Evolutionary conservation across 2,329 filamentous ascomycete genomes (phyloP), one percentile per base, ranked within the genome.

Genomic region (Alternaria panax): DNA sequence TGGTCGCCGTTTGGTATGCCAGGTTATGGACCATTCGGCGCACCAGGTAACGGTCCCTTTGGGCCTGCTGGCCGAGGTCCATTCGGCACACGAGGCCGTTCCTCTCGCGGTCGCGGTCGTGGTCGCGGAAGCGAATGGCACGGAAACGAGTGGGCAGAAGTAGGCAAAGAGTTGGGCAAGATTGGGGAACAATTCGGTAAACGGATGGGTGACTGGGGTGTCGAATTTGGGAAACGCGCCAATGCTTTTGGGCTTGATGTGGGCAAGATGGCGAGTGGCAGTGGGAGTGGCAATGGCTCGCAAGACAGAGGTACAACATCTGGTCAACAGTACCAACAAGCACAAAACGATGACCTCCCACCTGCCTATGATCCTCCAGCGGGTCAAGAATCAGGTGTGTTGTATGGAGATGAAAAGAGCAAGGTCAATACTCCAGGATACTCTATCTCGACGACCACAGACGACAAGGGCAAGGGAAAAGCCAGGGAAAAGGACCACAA

Each of bases 161-260:
- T 59, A 14, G 59, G 59, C 20, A 58, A 62, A 53, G 56, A 59
- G 40, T 27, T 59, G 12, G 59, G 59, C 0, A 58, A 68, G 38
- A 68, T 64, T n/a, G 75, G 76, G 3, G 72, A 77, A 53, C 68
- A 76, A 9, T 72, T 77, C 25, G 75, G 76, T 2, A 73, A 66
- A 51, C 65, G 58, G 16, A 69, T 71, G 67, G 74, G 66, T 4
- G 60, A 62, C 14, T 71, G 67, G 71, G 75, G 75, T 20, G 56
- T 73, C 42, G 63, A 75, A 25, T 66, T 76, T 51, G 75, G 71
- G 1, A 65, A 67, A 38, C 60, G 65, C 16, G 73, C 71, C 7
- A 70, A 59, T 36, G 57, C 56, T 7, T 65, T 66, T 52, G 71
- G 68, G 12, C 42, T 65, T 18, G 60, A 72, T n/a, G 36, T 71